Base-by-base conservation (phyloP, 164 flowering plant genomes). In the Echeveria elegans region DNA sequence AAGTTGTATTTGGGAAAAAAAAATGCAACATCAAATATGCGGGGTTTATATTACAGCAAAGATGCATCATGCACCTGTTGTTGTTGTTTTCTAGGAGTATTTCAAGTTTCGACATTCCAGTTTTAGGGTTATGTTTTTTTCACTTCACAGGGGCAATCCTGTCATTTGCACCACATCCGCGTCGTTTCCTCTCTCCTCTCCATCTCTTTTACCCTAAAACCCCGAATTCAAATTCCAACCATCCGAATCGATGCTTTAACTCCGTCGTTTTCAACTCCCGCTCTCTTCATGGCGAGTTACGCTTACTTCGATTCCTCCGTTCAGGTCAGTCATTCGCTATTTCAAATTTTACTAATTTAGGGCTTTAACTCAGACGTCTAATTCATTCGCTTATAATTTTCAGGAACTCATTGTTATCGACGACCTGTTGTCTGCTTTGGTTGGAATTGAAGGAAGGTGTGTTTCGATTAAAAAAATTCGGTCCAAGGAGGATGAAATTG, bases 371-470 rank as follows among this genome's bases (percentile, higher is more conserved):
- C 56, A 48, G 12, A 52, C 7, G 32, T 28, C n/a, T 28, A 56
- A 28, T 16, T 28, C 9, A 11, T 56, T 5, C 32, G 5, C 12
- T 53, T 26, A 4, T 24, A 11, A 52, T 1, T 26, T 72, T 64
- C 75, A 95, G 99, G 99, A 92, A 79, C 88, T 91, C 68, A 78
- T 95, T 34, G 88, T 89, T 24, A 87, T 95, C 16, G 99, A 95
- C 77, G 97, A 95, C 76, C 84, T 95, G 23, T 80, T 92, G 18
- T 87, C 84, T 60, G 92, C 87, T 6, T 67, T 95, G 86, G 90
- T 92, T 77, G 99, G 97, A 60, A 84, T 92, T 76, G 97, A 95
- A 74, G 97, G 99, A 61, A 77, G 90, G 16, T 92, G 92, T 66
- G 83, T 77, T 72, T 88, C 89, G 37, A 89, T 88, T 16, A 88